Evolutionary conservation across 805 yeast genomes (phyloP).

Genomic region (Wickerhamiella cacticola): DNA sequence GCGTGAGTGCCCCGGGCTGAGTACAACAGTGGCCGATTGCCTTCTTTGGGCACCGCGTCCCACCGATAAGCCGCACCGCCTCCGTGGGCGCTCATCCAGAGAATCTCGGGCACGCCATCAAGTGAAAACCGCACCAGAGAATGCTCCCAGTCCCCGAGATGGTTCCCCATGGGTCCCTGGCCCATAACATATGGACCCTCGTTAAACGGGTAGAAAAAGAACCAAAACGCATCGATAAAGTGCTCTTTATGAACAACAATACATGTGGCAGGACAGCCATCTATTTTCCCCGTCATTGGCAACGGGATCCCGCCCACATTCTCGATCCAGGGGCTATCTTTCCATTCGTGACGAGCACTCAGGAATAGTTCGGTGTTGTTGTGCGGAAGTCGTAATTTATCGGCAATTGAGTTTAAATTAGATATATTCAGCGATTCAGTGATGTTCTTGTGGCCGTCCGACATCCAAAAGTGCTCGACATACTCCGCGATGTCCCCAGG

Average conservation of each 20-base stretch:
- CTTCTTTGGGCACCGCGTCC: conserved; percentile 39
- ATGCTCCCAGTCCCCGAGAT: conserved; percentile 98
- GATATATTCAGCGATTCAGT: conserved; percentile 21
- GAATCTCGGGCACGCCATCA: conserved; percentile 63
- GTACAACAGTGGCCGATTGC: conserved; percentile 59
- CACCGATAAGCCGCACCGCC: conserved; percentile 87
- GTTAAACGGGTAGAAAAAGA: conserved; percentile 86
- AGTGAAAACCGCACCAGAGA: conserved; percentile 65
- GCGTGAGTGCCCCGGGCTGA: conserved; percentile 97
- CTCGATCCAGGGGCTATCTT: conserved; percentile 70
- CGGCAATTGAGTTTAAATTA: conserved; percentile 14
- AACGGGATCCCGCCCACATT: conserved; percentile 59
- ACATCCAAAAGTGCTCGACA: conserved; percentile 53
- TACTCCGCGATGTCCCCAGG: conserved; percentile 71
- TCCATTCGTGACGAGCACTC: conserved; percentile 61
- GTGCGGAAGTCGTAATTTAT: background rate
- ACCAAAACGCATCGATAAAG: conserved; percentile 94
- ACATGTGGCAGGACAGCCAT: conserved; percentile 66
- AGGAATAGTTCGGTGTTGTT: conserved; percentile 36
- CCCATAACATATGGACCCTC: conserved; percentile 97
- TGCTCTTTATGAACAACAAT: conserved; percentile 86
- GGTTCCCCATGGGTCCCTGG: conserved; percentile 92
- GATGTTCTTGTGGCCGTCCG: conserved; percentile 34
- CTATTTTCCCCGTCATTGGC: conserved; percentile 55
- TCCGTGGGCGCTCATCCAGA: conserved; percentile 98